Conservation (phyloP, 116 monocot species). For the Phalaenopsis hybrid region DNA sequence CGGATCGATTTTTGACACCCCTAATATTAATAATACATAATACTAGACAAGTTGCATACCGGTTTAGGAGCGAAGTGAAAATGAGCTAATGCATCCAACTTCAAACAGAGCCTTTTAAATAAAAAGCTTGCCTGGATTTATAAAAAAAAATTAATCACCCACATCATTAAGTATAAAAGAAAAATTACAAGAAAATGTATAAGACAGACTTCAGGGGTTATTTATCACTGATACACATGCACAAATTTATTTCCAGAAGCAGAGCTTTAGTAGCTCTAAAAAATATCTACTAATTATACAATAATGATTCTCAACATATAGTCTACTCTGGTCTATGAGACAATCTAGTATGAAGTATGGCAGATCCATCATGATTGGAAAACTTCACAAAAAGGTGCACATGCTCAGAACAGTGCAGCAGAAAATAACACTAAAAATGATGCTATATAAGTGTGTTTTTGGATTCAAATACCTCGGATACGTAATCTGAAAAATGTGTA, state of each 20-base stretch:
- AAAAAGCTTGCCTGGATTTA: constrained; percentile 45
- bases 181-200: not conserved
- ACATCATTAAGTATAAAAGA: not conserved
- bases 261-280: not conserved
- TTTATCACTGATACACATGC: not conserved
- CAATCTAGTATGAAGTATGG: too few relatives aligned
- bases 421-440: too few relatives aligned
- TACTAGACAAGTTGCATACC: constrained; percentile 29
- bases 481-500: too few relatives aligned
- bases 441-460: too few relatives aligned
- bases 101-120: constrained; percentile 82
- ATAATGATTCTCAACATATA: not conserved
- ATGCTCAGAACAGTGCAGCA: too few relatives aligned
- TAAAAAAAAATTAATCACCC: not conserved
- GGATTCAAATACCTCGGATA: too few relatives aligned
- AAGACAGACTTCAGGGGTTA: not conserved
- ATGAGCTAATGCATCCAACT: constrained; percentile 85
- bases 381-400: too few relatives aligned
- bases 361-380: too few relatives aligned
- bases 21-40: too few relatives aligned
- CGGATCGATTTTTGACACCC: too few relatives aligned
- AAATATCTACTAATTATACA: not conserved
- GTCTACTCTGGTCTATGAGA: too few relatives aligned
- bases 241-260: not conserved
- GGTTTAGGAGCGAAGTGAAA: constrained; percentile 96